phyloP scores from a whole-genome alignment of 805 yeast species.

The Blastobotrys americana region DNA sequence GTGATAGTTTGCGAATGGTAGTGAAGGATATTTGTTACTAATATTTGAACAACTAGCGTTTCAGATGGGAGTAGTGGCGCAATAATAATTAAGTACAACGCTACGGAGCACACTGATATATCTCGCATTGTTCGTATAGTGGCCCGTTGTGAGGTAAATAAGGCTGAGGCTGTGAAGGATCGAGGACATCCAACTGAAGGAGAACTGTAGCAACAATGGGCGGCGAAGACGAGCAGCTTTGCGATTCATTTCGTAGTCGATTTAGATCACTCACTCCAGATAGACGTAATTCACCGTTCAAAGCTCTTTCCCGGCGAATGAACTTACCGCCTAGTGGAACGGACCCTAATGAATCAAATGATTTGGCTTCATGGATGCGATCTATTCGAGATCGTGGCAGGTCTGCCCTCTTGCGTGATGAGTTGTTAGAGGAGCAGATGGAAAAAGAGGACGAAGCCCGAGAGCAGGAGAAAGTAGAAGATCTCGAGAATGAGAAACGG shows the following conservation, averaged over 20 bases:
- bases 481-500: background rate
- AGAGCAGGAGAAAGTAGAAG: background rate
- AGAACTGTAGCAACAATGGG: no score
- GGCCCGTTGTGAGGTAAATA: no score
- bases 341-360: slow-evolving; percentile 2
- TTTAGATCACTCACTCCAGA: slow-evolving; percentile 2
- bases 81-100: no score
- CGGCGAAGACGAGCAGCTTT: no score
- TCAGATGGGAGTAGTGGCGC: no score
- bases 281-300: slow-evolving; percentile 1
- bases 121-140: no score
- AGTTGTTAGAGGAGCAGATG: background rate
- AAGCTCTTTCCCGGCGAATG: slow-evolving; percentile 1
- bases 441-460: background rate
- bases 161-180: no score
- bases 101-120: no score
- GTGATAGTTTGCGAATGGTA: no score
- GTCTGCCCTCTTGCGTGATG: background rate
- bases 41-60: no score
- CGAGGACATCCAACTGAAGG: no score
- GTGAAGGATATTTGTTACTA: no score
- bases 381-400: slow-evolving; percentile 9
- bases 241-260: background rate
- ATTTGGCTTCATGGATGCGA: slow-evolving; percentile 12
- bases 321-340: background rate